Percentiles rank a stretch among this genome's conserved stretches.
Conservation (phyloP, 2,329 filamentous ascomycete species). For the Ophiosphaerella herpotricha region DNA sequence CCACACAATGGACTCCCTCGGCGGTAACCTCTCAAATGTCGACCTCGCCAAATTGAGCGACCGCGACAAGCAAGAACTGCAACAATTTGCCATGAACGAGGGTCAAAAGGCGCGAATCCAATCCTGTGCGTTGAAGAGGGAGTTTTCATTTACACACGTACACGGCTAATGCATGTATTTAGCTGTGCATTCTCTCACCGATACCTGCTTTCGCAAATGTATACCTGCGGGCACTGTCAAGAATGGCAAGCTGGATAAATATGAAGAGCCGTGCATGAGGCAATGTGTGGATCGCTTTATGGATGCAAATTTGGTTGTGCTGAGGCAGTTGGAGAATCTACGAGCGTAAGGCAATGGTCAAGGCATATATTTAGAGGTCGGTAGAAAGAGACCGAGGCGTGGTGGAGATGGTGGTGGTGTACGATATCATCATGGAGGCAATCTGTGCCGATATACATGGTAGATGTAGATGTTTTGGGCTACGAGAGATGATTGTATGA, state of each 20-base stretch:
- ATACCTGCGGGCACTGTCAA: constrained; percentile 74
- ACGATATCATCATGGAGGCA: constrained; percentile 9
- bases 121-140: constrained; percentile 41
- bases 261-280: constrained; percentile 80
- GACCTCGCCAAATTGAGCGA: constrained; percentile 78
- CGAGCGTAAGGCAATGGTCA: constrained; percentile 18
- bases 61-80: constrained; percentile 83
- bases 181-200: constrained; percentile 69
- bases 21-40: constrained; percentile 55
- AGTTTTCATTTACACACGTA: not conserved
- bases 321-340: constrained; percentile 78
- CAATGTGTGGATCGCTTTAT: constrained; percentile 96
- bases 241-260: constrained; percentile 71
- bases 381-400: not conserved
- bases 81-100: constrained; percentile 83
- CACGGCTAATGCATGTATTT: constrained; percentile 48
- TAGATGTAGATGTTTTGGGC: not conserved
- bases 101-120: constrained; percentile 78
- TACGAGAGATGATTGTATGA: no score
- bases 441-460: not conserved
- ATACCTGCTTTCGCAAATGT: constrained; percentile 96
- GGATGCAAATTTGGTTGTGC: constrained; percentile 82
- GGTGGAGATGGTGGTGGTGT: not conserved
- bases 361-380: not conserved
- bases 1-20: constrained; percentile 37